Evolutionary conservation across 176 grass and related monocot species (phyloP).

Genomic region (Aegilops sharonensis): DNA sequence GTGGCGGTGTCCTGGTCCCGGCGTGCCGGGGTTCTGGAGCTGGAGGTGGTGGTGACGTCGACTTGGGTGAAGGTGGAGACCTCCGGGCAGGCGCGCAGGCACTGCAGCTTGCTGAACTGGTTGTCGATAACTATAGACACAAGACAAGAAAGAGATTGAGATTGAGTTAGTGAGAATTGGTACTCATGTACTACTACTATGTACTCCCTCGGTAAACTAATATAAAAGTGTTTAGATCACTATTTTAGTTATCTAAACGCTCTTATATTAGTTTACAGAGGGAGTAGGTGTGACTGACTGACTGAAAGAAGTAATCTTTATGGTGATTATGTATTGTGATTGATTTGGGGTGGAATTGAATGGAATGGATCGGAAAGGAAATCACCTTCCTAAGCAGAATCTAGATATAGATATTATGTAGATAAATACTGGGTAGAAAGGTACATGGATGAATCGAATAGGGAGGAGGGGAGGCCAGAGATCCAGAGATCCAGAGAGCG

Average conservation of each 20-base stretch:
- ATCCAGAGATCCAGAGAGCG: background rate
- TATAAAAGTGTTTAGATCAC: too few species aligned
- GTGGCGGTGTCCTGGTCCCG: background rate
- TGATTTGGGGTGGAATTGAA: too few species aligned
- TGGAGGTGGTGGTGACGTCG: background rate
- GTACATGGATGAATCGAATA: background rate
- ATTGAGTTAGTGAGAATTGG: too few species aligned
- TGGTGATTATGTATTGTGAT: too few species aligned
- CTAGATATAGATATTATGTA: background rate
- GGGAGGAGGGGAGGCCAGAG: background rate
- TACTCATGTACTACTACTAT: too few species aligned
- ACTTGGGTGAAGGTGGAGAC: slow-evolving; percentile 39
- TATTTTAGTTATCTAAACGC: too few species aligned
- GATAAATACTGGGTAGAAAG: background rate
- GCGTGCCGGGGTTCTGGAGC: background rate
- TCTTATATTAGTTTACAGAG: too few species aligned
- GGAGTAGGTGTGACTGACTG: too few species aligned
- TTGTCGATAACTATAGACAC: slow-evolving; percentile 43
- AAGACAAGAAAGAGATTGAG: background rate
- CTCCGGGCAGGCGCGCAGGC: slow-evolving; percentile 42
- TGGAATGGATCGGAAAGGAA: background rate
- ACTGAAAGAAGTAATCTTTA: too few species aligned
- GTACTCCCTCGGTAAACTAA: too few species aligned
- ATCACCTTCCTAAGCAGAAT: background rate
- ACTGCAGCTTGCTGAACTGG: slow-evolving; percentile 56